These are phyloP conservation scores for Piloderma croceum DNA, from an alignment of 768 basidiomycete species.

Conservation along the genomic window DNA sequence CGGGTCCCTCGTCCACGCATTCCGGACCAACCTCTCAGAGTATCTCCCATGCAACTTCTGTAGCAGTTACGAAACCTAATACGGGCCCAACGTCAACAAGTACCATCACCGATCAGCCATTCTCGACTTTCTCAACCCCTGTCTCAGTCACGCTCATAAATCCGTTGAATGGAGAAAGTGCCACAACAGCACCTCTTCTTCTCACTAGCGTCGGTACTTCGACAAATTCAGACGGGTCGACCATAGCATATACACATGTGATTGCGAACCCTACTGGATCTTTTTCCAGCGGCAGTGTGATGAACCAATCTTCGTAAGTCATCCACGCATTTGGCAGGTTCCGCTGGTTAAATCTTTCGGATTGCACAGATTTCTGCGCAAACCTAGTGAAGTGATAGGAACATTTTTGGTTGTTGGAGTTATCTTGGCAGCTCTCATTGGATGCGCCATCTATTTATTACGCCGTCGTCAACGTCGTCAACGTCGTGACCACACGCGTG, in stretches of 20 bases:
- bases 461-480: conserved; percentile 37
- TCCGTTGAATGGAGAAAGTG: conserved; percentile 30
- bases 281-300: conserved; percentile 14
- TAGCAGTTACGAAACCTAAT: conserved; percentile 7
- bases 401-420: conserved; percentile 70
- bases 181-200: conserved; percentile 39
- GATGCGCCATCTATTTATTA: conserved; percentile 39
- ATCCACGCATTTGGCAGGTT: conserved; percentile 1
- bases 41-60: conserved; percentile 4
- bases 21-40: too few relatives aligned
- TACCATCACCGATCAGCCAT: conserved; percentile 36
- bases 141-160: conserved; percentile 37
- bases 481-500: conserved; percentile 33
- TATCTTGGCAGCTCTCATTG: conserved; percentile 39
- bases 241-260: conserved; percentile 47
- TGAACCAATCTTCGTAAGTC: conserved; percentile 21
- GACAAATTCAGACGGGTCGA: conserved; percentile 37
- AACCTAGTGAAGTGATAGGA: conserved; percentile 65
- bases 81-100: conserved; percentile 27
- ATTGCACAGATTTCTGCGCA: conserved; percentile 51
- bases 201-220: conserved; percentile 44
- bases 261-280: conserved; percentile 44
- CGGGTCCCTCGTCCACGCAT: too few relatives aligned
- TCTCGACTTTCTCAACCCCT: conserved; percentile 41
- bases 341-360: not conserved